Conservation (phyloP, 768 basidiomycete species). For the Hebeloma cylindrosporum region DNA sequence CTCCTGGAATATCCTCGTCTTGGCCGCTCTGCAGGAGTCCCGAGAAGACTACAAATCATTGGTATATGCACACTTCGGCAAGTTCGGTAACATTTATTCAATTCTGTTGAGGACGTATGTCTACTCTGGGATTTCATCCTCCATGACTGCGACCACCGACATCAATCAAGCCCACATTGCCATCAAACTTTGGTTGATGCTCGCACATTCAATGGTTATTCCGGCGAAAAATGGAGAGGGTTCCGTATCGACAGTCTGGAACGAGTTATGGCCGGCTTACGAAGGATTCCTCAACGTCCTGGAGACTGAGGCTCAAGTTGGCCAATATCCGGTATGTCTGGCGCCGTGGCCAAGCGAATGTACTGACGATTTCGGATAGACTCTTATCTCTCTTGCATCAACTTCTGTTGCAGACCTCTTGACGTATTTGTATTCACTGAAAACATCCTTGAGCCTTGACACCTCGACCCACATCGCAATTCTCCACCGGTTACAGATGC, state of each 20-base stretch:
- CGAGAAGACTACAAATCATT: conserved; percentile 35
- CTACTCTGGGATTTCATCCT: conserved; percentile 34
- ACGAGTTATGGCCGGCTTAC: conserved; percentile 75
- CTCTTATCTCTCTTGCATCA: conserved; percentile 51
- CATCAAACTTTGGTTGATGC: conserved; percentile 70
- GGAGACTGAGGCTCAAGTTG: conserved; percentile 46
- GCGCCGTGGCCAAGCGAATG: background rate
- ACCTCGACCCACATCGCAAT: conserved; percentile 48
- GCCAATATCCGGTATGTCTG: conserved; percentile 39
- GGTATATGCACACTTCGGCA: conserved; percentile 50
- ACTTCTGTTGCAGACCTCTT: conserved; percentile 67
- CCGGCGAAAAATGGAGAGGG: conserved; percentile 29
- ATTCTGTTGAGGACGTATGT: conserved; percentile 42
- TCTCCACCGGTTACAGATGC: conserved; percentile 49
- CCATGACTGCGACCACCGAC: conserved; percentile 51
- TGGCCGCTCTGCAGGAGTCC: conserved; percentile 50
- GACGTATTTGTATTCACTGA: conserved; percentile 57
- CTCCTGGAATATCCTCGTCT: conserved; percentile 63
- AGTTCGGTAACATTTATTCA: conserved; percentile 50
- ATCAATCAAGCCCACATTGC: conserved; percentile 69
- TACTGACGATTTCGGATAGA: conserved; percentile 45
- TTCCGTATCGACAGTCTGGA: conserved; percentile 56
- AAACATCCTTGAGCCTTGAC: conserved; percentile 53
- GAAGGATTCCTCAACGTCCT: conserved; percentile 51
- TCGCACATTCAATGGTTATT: conserved; percentile 43